Evolutionary conservation across 192 early-diverging fungal species (phyloP).

Genomic region (Umbelopsis ramanniana): DNA sequence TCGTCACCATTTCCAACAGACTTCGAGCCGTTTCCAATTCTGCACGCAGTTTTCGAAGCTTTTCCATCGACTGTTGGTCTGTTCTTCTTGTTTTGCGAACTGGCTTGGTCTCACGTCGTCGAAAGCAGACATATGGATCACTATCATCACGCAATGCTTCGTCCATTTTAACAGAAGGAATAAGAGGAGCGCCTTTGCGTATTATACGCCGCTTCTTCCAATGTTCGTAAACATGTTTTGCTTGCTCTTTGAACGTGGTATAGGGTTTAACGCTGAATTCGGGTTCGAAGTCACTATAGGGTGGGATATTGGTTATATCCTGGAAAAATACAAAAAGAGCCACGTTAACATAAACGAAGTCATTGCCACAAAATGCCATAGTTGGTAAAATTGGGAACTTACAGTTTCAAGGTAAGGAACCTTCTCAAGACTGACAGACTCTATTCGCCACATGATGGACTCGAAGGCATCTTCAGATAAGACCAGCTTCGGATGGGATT

Average conservation of each 20-base stretch:
- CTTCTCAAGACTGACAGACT: conserved; percentile 67
- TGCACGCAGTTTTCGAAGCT: conserved; percentile 77
- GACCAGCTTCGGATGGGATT: conserved; percentile 30
- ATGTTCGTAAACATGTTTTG: conserved; percentile 48
- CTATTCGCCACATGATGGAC: conserved; percentile 75
- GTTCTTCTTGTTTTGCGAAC: conserved; percentile 86
- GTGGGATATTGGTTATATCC: conserved; percentile 44
- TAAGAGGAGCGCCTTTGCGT: conserved; percentile 54
- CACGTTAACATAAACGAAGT: no score
- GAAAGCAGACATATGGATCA: conserved; percentile 97
- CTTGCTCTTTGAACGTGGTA: conserved; percentile 6
- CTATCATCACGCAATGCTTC: conserved; percentile 71
- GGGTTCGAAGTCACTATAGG: conserved; percentile 47
- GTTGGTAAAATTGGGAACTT: no score
- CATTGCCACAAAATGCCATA: no score
- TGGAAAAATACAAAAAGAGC: neutral
- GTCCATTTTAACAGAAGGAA: conserved; percentile 67
- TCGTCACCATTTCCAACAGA: conserved; percentile 79
- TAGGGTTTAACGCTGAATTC: conserved; percentile 9
- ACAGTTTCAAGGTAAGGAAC: conserved; percentile 47
- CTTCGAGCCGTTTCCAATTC: conserved; percentile 79
- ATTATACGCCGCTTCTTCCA: conserved; percentile 58
- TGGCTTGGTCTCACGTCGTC: conserved; percentile 88
- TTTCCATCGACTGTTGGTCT: conserved; percentile 86
- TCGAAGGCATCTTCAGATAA: conserved; percentile 82